These are phyloP conservation scores for Boletus barrowsii DNA, from an alignment of 768 basidiomycete genomes.

Conservation along the genomic window DNA sequence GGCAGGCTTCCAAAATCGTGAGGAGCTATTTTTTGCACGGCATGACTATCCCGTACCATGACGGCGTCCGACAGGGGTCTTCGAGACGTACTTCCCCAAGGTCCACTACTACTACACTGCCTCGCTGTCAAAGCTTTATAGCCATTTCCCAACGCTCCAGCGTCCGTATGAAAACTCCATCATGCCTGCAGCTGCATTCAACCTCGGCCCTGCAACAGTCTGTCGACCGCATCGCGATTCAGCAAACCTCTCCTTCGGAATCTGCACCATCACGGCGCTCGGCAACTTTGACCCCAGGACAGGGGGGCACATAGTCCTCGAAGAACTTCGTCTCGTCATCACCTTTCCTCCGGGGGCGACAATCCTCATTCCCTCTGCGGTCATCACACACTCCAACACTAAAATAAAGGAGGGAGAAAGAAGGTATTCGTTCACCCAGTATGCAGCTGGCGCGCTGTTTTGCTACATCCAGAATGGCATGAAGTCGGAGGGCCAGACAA, in stretches of 20 bases:
- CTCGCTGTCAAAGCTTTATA: background rate
- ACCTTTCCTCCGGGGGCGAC: conserved; percentile 3
- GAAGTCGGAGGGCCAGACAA: background rate
- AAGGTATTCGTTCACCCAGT: conserved; percentile 8
- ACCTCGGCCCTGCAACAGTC: background rate
- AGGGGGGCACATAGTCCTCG: background rate
- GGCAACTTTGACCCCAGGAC: background rate
- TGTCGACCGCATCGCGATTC: conserved; percentile 1
- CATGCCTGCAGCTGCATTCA: background rate
- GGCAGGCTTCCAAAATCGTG: conserved; percentile 1
- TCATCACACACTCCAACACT: background rate
- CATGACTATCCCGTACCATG: too few species aligned
- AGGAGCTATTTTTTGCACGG: background rate
- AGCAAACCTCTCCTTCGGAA: conserved; percentile 1
- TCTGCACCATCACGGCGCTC: background rate
- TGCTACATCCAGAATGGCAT: conserved; percentile 8
- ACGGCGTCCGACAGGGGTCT: background rate
- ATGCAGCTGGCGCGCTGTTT: background rate
- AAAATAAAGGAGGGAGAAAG: background rate
- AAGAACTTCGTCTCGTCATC: background rate
- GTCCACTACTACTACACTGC: background rate
- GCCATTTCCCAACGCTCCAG: fast-evolving
- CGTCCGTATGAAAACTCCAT: background rate
- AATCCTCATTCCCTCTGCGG: background rate
- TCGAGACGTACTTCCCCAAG: background rate